Conservation (phyloP, 768 basidiomycete genomes). For the Boletellus sp. region DNA sequence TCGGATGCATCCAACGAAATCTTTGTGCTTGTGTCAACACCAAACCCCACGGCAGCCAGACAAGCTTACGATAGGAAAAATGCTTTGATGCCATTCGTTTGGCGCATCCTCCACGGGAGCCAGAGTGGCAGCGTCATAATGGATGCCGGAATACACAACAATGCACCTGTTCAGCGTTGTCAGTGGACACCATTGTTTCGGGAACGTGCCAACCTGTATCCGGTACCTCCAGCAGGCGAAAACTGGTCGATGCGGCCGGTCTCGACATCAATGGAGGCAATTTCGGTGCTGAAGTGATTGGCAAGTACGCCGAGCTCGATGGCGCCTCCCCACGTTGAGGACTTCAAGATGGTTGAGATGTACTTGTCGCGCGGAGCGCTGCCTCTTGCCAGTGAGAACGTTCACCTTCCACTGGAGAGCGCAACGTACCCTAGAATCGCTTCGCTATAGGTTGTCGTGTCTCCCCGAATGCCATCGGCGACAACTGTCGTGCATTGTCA, state of each 20-base stretch:
- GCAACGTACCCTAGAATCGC: slow-evolving; percentile 77
- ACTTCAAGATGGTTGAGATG: slow-evolving; percentile 74
- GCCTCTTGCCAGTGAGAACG: neutral
- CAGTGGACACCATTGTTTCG: neutral
- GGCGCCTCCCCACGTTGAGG: slow-evolving; percentile 90
- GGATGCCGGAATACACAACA: slow-evolving; percentile 93
- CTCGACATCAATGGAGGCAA: slow-evolving; percentile 87
- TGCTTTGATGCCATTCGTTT: slow-evolving; percentile 83
- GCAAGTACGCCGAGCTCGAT: slow-evolving; percentile 90
- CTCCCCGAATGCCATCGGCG: slow-evolving; percentile 70
- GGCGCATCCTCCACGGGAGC: slow-evolving; percentile 77
- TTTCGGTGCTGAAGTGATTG: slow-evolving; percentile 77
- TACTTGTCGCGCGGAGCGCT: slow-evolving; percentile 66
- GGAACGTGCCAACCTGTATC: slow-evolving; percentile 23
- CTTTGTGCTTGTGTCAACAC: slow-evolving; percentile 24
- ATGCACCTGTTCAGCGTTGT: slow-evolving; percentile 46
- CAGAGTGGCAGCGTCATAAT: slow-evolving; percentile 89
- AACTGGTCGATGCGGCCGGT: slow-evolving; percentile 88
- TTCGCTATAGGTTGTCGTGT: slow-evolving; percentile 74
- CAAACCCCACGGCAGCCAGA: slow-evolving; percentile 8
- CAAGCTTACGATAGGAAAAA: slow-evolving; percentile 59
- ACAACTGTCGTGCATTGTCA: slow-evolving; percentile 54
- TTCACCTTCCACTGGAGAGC: neutral
- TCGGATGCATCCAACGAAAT: slow-evolving; percentile 41
- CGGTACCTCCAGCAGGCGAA: slow-evolving; percentile 37